Evolutionary conservation across 2,329 filamentous ascomycete species (phyloP), one percentile per base, ranked within the genome.

Genomic region (Lachnellula occidentalis): DNA sequence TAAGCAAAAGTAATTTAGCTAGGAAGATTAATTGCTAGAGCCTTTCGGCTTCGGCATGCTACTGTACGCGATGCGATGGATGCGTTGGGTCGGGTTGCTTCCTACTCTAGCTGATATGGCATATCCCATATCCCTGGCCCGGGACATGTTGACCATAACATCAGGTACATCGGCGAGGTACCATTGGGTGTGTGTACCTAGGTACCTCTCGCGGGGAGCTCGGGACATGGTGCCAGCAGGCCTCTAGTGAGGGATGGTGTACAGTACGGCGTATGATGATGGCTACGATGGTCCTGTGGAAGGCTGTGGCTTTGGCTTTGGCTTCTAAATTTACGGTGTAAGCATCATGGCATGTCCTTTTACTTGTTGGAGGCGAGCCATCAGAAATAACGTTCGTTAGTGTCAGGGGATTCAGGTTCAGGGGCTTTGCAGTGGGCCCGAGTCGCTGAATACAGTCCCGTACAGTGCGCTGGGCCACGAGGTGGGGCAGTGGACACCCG

Each of bases 131-230:
- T 39, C 14, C 36, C 36, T 15, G 36, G 14, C 12, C n/a, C 36
- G 14, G 6, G 14, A 39, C n/a, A 15, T 17, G 5, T 17, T 15
- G 36, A 15, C 36, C n/a, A 37, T 15, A n/a, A 17, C 17, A 5
- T 17, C 36, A 39, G 36, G 36, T 31, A 31, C 27, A 31, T 11
- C 27, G 27, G n/a, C 36, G 7, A 39, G 2, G 34, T 49, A 36
- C 34, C 22, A 42, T 53, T 47, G 51, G 51, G 37, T 17, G 27
- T 48, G 24, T n/a, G n/a, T 22, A 34, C 51, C 21, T 34, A 5
- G 43, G 19, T 12, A n/a, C 19, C 42, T 45, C 31, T 58, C 51
- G 51, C 58, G 58, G 50, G 58, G 58, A 59, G 51, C 15, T 52
- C 55, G 55, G 55, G 53, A 58, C 48, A 45, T 24, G 48, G 53